Base-by-base conservation (phyloP, 805 yeast genomes). In the Ogataea haglerorum region DNA sequence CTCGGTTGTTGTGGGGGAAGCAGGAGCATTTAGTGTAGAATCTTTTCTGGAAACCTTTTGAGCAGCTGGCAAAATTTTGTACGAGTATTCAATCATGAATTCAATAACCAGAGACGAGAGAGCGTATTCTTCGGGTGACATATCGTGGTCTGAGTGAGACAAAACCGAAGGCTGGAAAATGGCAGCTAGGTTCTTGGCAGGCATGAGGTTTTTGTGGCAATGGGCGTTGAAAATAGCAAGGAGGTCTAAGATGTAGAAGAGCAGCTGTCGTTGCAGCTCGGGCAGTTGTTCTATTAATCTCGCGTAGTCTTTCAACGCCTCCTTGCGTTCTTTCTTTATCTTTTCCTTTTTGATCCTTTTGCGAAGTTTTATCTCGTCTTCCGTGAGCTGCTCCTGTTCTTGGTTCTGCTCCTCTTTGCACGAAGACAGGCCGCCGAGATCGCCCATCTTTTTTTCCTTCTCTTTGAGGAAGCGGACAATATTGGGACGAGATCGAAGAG, bases 111-210 rank as follows among this genome's bases (percentile, higher is more conserved):
- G 72, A 50, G 90, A 88, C 5, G 95, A 85, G 25, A 88, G 65
- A 10, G 86, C 91, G 64, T 90, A 90, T 63, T 93, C 97, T 23
- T 80, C 87, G 1, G 97, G 97, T 30, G 83, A 78, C 81, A 91
- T 78, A 58, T 90, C 96, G 61, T 93, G 97, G 49, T 74, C 76
- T 5, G 96, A 95, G 61, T 91, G 98, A 8, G 95, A 85, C 38
- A 93, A 69, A 13, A 93, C 80, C n/a, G 96, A 85, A 3, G 99
- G 98, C 65, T 93, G 99, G 67, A 93, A 93, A 42, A 93, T 86
- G 2, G 98, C 96, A 1, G 98, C 95, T 48, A 93, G 68, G 59
- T 93, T 93, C 53, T 88, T 77, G 1, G 95, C 86, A 2, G 96
- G 80, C 99, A 93, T 93, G 48, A 87, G 69, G 60, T 90, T 93